Evolutionary conservation across 169 alveolate genomes (phyloP), one percentile per base, ranked within the genome.

Genomic region (Toxoplasma gondii): DNA sequence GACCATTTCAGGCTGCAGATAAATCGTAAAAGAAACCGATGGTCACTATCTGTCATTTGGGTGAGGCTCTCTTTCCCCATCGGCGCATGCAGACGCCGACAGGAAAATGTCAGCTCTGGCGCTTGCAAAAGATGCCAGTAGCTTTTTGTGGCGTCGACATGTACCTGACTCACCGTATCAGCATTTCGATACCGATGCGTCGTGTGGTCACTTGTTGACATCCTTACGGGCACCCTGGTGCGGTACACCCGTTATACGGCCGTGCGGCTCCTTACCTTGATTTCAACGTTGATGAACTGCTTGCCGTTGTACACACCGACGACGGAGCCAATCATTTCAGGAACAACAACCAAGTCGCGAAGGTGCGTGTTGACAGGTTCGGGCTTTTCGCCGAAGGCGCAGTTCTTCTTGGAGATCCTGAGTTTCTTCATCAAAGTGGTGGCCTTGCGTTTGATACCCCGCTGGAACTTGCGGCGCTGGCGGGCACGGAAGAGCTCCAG

Each of bases 251-350:
- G 58, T 17, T 49, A 49, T 17, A 49, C 58, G 27, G 12, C 58
- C 12, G 58, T 12, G 58, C 12, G 58, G 67, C 29, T 81, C 24
- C 96, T 78, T 67, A 96, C 97, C 97, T 99, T 99, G 95, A 99
- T 98, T 97, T 99, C 99, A 88, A 99, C 99, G 92, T 98, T 98
- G 96, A 98, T 98, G 97, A 97, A 99, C 95, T 98, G 98, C 97
- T 98, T 98, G 87, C 99, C 99, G 95, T 99, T 98, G 99, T 99
- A 99, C 91, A 99, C 99, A 88, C 99, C 99, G 83, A 99, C 99
- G 81, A 99, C 98, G 78, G 99, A 98, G 54, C 99, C 99, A 88
- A 99, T 99, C 99, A 99, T 98, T 94, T 98, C 99, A 41, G 99
- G 99, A 83, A 99, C 97, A 44, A 99, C 98, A 31, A 99, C 98